Evolutionary conservation across 129 eudicot species (phyloP).

Genomic region (Dittrichia graveolens): DNA sequence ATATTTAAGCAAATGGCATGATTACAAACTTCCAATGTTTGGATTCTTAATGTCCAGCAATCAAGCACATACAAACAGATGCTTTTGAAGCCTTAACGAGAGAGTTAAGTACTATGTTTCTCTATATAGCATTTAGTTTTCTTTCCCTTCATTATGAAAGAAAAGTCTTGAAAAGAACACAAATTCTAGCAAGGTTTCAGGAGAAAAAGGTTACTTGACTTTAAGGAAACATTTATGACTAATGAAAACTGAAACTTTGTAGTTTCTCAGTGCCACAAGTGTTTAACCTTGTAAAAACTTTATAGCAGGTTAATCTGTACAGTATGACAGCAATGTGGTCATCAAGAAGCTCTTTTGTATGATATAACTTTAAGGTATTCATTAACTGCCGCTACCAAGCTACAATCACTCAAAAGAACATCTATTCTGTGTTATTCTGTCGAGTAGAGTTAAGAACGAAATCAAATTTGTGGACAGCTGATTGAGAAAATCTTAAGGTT

Average conservation of each 20-base stretch:
- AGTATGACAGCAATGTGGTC: conserved; percentile 6
- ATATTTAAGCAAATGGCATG: neutral
- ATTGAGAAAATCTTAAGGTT: neutral
- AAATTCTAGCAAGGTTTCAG: no score
- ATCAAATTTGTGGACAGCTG: neutral
- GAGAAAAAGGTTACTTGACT: neutral
- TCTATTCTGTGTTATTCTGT: neutral
- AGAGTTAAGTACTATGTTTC: neutral
- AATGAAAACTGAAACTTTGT: neutral
- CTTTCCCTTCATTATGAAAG: neutral
- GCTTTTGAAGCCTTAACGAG: neutral
- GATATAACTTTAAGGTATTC: neutral
- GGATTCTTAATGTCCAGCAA: no score
- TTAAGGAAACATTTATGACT: no score
- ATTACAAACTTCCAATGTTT: neutral
- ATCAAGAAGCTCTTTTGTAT: neutral
- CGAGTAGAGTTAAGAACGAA: neutral
- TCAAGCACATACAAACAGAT: neutral
- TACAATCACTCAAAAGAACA: neutral
- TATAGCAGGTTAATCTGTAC: neutral
- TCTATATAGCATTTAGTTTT: neutral
- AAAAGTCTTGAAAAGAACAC: no score
- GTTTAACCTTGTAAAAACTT: neutral
- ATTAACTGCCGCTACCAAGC: conserved; percentile 1
- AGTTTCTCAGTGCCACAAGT: neutral